These are phyloP conservation scores for Arthrobotrys sphaeroides DNA, from an alignment of 2,329 filamentous ascomycete genomes.

Conservation along the genomic window DNA sequence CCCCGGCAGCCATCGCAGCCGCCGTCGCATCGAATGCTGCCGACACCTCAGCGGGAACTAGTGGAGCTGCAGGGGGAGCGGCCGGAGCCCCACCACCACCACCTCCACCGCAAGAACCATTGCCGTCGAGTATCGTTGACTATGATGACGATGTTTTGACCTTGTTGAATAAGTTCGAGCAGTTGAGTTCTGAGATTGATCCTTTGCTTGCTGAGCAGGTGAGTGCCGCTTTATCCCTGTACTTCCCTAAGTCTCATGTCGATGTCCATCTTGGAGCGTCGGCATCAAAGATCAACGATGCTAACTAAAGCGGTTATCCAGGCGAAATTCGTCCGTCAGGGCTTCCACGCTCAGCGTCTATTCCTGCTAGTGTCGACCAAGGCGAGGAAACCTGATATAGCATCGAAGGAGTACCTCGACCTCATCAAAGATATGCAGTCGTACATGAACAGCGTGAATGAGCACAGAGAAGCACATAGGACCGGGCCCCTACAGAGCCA, in stretches of 20 bases:
- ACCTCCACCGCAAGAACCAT: slow-evolving; percentile 65
- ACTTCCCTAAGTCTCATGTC: too few species aligned
- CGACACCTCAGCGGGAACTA: slow-evolving; percentile 60
- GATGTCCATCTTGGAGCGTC: background rate
- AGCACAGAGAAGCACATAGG: slow-evolving; percentile 83
- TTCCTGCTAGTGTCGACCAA: slow-evolving; percentile 89
- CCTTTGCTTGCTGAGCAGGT: slow-evolving; percentile 83
- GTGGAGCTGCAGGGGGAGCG: slow-evolving; percentile 63
- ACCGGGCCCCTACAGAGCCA: slow-evolving; percentile 80
- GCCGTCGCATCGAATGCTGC: slow-evolving; percentile 58
- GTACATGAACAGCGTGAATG: slow-evolving; percentile 78
- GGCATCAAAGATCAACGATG: background rate
- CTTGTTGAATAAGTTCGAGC: slow-evolving; percentile 79
- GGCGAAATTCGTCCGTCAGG: slow-evolving; percentile 57
- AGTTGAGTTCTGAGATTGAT: slow-evolving; percentile 79
- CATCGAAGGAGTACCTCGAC: slow-evolving; percentile 75
- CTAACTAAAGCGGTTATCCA: slow-evolving; percentile 16
- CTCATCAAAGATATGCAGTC: slow-evolving; percentile 88
- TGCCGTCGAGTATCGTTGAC: slow-evolving; percentile 83
- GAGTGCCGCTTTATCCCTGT: slow-evolving; percentile 56
- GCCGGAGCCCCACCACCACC: slow-evolving; percentile 59
- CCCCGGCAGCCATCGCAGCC: slow-evolving; percentile 63
- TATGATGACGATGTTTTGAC: slow-evolving; percentile 81
- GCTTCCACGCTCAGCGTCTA: slow-evolving; percentile 85
- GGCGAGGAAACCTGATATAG: slow-evolving; percentile 86